phyloP scores from a whole-genome alignment of 2,329 filamentous ascomycete species.

The Arthrinium phaeospermum region DNA sequence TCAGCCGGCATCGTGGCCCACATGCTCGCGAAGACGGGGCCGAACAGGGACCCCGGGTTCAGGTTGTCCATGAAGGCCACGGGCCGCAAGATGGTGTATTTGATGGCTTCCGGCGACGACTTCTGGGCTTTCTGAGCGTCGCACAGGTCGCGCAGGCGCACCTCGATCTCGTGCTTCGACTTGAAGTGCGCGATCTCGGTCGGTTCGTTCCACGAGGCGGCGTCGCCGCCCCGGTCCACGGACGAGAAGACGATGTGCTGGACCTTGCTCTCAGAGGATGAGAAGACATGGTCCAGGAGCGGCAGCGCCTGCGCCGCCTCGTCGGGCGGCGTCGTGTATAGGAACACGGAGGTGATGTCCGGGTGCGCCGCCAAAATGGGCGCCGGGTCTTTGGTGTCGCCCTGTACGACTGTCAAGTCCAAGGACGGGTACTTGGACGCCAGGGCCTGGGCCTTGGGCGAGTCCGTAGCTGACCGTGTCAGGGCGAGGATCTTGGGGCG shows the following conservation, averaged over 20 bases:
- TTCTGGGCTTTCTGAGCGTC: not conserved
- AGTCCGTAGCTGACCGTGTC: slow-evolving; percentile 32
- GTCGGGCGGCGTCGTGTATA: slow-evolving; percentile 39
- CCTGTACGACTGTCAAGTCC: slow-evolving; percentile 40
- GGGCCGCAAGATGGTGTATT: slow-evolving; percentile 47
- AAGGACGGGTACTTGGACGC: slow-evolving; percentile 29
- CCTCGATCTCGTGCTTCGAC: slow-evolving; percentile 64
- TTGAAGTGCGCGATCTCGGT: slow-evolving; percentile 64
- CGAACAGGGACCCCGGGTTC: slow-evolving; percentile 39
- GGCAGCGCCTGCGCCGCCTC: slow-evolving; percentile 43
- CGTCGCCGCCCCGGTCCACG: slow-evolving; percentile 67
- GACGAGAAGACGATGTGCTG: slow-evolving; percentile 66
- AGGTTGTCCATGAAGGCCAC: slow-evolving; percentile 49
- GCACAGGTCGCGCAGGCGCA: slow-evolving; percentile 52
- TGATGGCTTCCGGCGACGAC: slow-evolving; percentile 30
- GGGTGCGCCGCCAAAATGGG: slow-evolving; percentile 42
- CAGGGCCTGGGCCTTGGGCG: slow-evolving; percentile 39
- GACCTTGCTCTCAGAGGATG: slow-evolving; percentile 45
- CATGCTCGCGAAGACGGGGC: slow-evolving; percentile 40
- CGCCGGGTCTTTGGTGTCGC: slow-evolving; percentile 39
- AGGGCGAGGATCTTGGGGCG: slow-evolving; percentile 40
- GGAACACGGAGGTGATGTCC: slow-evolving; percentile 39
- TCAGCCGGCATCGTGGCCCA: slow-evolving; percentile 35
- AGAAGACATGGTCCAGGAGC: slow-evolving; percentile 42
- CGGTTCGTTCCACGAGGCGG: slow-evolving; percentile 51